Evolutionary conservation across 352 stramenopile species (phyloP).

Genomic region (Pythium utonaiense): DNA sequence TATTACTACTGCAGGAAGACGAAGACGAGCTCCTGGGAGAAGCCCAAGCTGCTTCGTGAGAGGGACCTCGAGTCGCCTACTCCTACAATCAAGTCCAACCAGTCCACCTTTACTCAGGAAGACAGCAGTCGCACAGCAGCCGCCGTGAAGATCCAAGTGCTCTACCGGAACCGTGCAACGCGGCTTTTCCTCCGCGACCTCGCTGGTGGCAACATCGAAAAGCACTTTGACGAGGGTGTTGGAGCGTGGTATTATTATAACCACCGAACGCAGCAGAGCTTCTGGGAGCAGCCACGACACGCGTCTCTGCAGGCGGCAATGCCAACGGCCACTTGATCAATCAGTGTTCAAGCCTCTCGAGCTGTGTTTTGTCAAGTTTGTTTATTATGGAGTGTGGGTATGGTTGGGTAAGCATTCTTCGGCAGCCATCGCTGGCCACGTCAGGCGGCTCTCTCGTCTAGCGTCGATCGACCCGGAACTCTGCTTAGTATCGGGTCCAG

Average conservation of each 20-base stretch:
- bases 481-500: constrained; percentile 92
- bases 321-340: background rate
- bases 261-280: constrained; percentile 41
- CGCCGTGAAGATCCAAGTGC: constrained; percentile 32
- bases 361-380: constrained; percentile 23
- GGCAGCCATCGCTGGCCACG: constrained; percentile 4
- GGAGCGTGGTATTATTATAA: constrained; percentile 60
- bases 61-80: background rate
- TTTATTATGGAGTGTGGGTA: constrained; percentile 27
- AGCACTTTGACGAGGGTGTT: constrained; percentile 36
- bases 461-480: constrained; percentile 22
- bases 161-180: constrained; percentile 34
- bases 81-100: background rate
- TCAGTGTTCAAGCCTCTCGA: background rate
- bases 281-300: constrained; percentile 44
- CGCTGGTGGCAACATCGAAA: constrained; percentile 34
- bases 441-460: constrained; percentile 34
- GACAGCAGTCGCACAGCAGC: constrained; percentile 11
- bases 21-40: constrained; percentile 31
- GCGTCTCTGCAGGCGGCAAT: constrained; percentile 20
- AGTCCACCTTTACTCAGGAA: too few relatives aligned
- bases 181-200: constrained; percentile 38
- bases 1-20: constrained; percentile 34
- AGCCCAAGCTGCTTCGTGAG: constrained; percentile 22
- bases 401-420: background rate